Conservation (phyloP, 2,329 filamentous ascomycete genomes). For the Scedosporium dehoogii region DNA sequence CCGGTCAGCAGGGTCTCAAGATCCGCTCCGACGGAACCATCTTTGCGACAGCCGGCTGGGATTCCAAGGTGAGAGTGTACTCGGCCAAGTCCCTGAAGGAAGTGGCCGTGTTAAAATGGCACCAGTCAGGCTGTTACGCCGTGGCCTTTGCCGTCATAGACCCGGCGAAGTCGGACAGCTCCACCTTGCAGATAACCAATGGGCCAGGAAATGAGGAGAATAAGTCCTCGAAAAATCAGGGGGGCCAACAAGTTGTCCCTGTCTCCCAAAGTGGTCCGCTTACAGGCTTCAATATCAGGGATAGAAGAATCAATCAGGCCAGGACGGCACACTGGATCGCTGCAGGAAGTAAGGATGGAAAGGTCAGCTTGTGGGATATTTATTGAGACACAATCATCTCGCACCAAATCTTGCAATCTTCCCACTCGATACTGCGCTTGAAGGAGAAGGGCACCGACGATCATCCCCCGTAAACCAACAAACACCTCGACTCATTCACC, state of each 20-base stretch:
- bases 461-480: neutral
- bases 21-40: slow-evolving; percentile 74
- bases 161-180: neutral
- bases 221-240: neutral
- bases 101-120: slow-evolving; percentile 89
- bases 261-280: neutral
- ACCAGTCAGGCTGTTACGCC: slow-evolving; percentile 77
- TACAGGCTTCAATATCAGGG: slow-evolving; percentile 35
- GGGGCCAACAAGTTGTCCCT: neutral
- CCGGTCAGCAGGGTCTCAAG: slow-evolving; percentile 74
- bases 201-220: slow-evolving; percentile 17
- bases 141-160: slow-evolving; percentile 53
- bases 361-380: slow-evolving; percentile 91
- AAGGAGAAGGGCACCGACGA: neutral
- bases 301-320: slow-evolving; percentile 53
- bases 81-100: slow-evolving; percentile 72
- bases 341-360: slow-evolving; percentile 87
- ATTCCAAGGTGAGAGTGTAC: slow-evolving; percentile 72
- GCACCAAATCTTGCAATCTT: neutral
- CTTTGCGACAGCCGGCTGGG: slow-evolving; percentile 90
- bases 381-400: slow-evolving; percentile 41
- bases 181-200: neutral
- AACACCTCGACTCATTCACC: neutral
- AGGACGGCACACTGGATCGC: slow-evolving; percentile 78
- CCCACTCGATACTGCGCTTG: neutral